Evolutionary conservation across 2,329 filamentous ascomycete genomes (phyloP), one percentile per base, ranked within the genome.

Genomic region (Aspergillus piperis): DNA sequence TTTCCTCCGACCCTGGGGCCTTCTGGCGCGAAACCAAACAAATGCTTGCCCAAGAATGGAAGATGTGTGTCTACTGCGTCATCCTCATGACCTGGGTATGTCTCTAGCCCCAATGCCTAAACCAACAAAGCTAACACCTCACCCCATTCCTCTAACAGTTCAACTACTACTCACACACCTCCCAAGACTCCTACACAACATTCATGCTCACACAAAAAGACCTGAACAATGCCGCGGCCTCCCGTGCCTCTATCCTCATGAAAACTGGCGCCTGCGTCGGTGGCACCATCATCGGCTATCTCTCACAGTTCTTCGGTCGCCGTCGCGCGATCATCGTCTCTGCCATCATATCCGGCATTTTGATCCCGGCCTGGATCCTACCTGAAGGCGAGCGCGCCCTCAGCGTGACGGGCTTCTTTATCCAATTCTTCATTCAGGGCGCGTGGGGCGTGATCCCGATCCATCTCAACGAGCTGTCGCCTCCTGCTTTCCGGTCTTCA

Each of bases 101-200:
- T 42, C 7, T 5, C 13, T 15, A n/a, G 8, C 39, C n/a, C 30
- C 36, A 25, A 17, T 27, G 25, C 25, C 25, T 27, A 8, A 23
- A 23, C 1, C 4, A 7, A 10, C 17, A 11, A n/a, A 30, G 8
- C 27, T 55, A 49, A 38, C 36, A 13, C 11, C 10, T 15, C 6
- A 25, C 1, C n/a, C 4, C 25, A 27, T 3, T 2, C 25, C 7
- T 7, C 25, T 23, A 42, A 41, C 51, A 72, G 73, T 87, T 87
- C 80, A 88, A 88, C 77, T 87, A 82, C 74, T 92, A 90, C 78
- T 90, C 88, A 54, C 90, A 94, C 79, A 91, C 89, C 1, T 89
- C 86, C 23, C 90, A 94, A 73, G 90, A 94, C 77, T 89, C 85
- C 52, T 93, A 92, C 78, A 92, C 90, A 0, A 92, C 90, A 3